Evolutionary conservation across 805 yeast genomes (phyloP).

Genomic region (Schwanniomyces sp.): DNA sequence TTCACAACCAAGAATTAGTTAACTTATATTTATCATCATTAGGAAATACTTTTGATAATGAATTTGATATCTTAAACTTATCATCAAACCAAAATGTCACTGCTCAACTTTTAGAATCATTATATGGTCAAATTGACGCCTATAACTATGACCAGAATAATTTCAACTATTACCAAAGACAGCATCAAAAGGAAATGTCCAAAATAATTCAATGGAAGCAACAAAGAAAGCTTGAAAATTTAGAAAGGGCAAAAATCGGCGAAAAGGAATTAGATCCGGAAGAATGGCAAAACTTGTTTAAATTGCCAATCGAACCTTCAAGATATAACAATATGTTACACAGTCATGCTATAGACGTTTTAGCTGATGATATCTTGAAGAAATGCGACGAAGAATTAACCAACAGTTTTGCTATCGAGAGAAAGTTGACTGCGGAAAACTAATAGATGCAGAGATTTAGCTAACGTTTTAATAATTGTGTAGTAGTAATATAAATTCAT

Average conservation of each 20-base stretch:
- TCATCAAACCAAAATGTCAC: slow-evolving; percentile 44
- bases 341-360: slow-evolving; percentile 66
- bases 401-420: slow-evolving; percentile 59
- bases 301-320: slow-evolving; percentile 72
- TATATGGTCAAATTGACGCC: slow-evolving; percentile 69
- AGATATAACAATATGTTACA: slow-evolving; percentile 70
- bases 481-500: neutral
- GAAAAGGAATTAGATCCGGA: slow-evolving; percentile 54
- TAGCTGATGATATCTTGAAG: slow-evolving; percentile 70
- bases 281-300: slow-evolving; percentile 68
- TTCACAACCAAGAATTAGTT: slow-evolving; percentile 69
- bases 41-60: slow-evolving; percentile 16
- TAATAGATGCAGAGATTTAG: neutral
- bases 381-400: slow-evolving; percentile 65
- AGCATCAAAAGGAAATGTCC: slow-evolving; percentile 63
- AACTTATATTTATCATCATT: slow-evolving; percentile 48
- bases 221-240: slow-evolving; percentile 65
- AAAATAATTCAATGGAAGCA: slow-evolving; percentile 76
- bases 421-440: slow-evolving; percentile 38
- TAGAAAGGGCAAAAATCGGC: slow-evolving; percentile 56
- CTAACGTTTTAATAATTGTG: neutral
- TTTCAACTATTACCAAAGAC: slow-evolving; percentile 81
- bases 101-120: slow-evolving; percentile 55
- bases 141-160: slow-evolving; percentile 77
- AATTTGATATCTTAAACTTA: slow-evolving; percentile 40